Evolutionary conservation across 257 asterid genomes (phyloP).

Genomic region (Cruciata laevipes): DNA sequence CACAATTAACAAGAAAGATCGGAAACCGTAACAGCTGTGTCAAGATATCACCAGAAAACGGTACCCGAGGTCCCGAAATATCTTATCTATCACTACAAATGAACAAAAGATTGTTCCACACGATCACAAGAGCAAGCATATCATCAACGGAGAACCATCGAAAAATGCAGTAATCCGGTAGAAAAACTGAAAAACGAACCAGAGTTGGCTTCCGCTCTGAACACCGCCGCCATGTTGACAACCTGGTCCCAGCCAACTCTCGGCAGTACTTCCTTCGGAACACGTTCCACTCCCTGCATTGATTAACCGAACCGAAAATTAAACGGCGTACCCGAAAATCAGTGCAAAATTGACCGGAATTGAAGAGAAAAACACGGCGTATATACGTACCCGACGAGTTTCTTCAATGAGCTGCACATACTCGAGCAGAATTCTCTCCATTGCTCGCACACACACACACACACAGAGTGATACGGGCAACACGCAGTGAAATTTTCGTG

Average conservation of each 20-base stretch:
- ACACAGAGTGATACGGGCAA: neutral
- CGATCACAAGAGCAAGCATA: neutral
- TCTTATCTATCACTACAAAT: neutral
- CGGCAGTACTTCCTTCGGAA: neutral
- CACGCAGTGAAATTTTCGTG: neutral
- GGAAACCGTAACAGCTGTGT: neutral
- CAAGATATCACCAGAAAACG: neutral
- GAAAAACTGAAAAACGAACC: neutral
- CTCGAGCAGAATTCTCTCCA: neutral
- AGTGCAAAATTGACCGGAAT: neutral
- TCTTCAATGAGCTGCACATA: neutral
- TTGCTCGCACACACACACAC: neutral
- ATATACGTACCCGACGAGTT: neutral
- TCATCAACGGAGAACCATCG: neutral
- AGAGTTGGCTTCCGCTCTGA: neutral
- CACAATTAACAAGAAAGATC: too few species aligned
- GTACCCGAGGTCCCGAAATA: neutral
- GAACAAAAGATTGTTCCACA: neutral
- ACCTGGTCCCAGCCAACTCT: neutral
- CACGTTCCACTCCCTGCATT: neutral
- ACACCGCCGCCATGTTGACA: neutral
- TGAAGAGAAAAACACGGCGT: neutral
- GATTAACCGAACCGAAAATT: neutral
- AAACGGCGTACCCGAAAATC: neutral
- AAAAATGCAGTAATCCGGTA: neutral